Conservation (phyloP, 768 basidiomycete species). For the Suillus subluteus region DNA sequence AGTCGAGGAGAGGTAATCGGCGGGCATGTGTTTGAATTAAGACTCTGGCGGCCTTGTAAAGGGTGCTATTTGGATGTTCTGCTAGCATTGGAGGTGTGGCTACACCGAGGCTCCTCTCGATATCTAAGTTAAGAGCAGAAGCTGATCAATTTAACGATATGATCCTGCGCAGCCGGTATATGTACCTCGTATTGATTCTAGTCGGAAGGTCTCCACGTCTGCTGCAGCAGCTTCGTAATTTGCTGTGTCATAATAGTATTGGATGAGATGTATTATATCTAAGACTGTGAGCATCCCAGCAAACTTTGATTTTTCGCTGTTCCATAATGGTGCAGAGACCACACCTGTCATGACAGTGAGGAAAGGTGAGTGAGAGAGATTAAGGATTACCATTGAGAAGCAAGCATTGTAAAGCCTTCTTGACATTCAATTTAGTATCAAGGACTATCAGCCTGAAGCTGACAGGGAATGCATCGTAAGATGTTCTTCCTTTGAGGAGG, state of each 20-base stretch:
- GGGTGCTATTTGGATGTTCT: conserved; percentile 85
- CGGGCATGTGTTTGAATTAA: conserved; percentile 96
- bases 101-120: conserved; percentile 91
- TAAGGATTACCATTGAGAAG: conserved; percentile 67
- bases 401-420: conserved; percentile 89
- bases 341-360: conserved; percentile 61
- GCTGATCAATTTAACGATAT: conserved; percentile 15
- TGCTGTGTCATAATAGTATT: conserved; percentile 91
- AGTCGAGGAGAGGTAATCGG: conserved; percentile 90
- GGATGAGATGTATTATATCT: conserved; percentile 98
- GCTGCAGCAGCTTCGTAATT: conserved; percentile 82
- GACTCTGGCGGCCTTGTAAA: conserved; percentile 88
- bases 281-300: conserved; percentile 99
- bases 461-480: conserved; percentile 97
- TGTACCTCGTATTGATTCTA: conserved; percentile 88
- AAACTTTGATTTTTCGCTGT: conserved; percentile 90
- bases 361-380: background rate
- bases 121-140: conserved; percentile 55
- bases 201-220: conserved; percentile 90
- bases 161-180: conserved; percentile 14
- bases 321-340: conserved; percentile 97
- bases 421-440: conserved; percentile 94
- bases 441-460: conserved; percentile 96
- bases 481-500: conserved; percentile 83
- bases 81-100: conserved; percentile 88